Percentiles rank a stretch among this genome's conserved stretches.
phyloP scores from a whole-genome alignment of 2,329 filamentous ascomycete species.

The Clarireedia homoeocarpa region DNA sequence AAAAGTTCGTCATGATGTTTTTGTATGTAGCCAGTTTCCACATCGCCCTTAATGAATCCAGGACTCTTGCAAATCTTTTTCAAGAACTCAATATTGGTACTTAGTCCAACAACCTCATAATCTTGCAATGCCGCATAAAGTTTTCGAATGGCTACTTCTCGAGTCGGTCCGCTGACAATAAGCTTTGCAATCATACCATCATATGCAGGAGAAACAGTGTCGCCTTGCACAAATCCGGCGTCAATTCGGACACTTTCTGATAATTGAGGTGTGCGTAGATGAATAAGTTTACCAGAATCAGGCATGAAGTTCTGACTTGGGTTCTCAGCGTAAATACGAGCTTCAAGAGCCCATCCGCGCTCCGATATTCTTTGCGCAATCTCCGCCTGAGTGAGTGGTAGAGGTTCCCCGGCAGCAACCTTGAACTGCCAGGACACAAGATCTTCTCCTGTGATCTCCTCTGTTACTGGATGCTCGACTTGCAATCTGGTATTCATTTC shows the following conservation, averaged over 20 bases:
- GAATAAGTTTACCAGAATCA: conserved; percentile 80
- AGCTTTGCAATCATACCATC: conserved; percentile 99
- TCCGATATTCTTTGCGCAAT: conserved; percentile 62
- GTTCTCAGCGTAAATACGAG: conserved; percentile 93
- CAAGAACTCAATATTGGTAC: conserved; percentile 95
- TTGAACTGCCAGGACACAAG: conserved; percentile 93
- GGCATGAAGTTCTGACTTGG: conserved; percentile 88
- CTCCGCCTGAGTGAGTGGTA: conserved; percentile 58
- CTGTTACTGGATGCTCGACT: conserved; percentile 92
- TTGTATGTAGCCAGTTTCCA: conserved; percentile 94
- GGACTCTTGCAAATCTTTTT: conserved; percentile 77
- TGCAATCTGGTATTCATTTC: conserved; percentile 85
- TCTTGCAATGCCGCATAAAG: conserved; percentile 71
- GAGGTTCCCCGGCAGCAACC: conserved; percentile 64
- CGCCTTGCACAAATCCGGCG: conserved; percentile 84
- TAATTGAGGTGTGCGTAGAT: conserved; percentile 65
- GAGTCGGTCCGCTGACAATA: conserved; percentile 75
- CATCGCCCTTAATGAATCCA: conserved; percentile 77
- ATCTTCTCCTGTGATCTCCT: conserved; percentile 68
- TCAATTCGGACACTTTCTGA: conserved; percentile 79
- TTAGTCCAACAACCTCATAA: conserved; percentile 87
- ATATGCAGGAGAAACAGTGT: conserved; percentile 89
- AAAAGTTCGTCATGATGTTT: conserved; percentile 81
- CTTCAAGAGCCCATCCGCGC: conserved; percentile 85
- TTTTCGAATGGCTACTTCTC: conserved; percentile 75